These are phyloP conservation scores for Raffaelea deltoideospora DNA, from an alignment of 2,329 filamentous ascomycete species.

Conservation along the genomic window DNA sequence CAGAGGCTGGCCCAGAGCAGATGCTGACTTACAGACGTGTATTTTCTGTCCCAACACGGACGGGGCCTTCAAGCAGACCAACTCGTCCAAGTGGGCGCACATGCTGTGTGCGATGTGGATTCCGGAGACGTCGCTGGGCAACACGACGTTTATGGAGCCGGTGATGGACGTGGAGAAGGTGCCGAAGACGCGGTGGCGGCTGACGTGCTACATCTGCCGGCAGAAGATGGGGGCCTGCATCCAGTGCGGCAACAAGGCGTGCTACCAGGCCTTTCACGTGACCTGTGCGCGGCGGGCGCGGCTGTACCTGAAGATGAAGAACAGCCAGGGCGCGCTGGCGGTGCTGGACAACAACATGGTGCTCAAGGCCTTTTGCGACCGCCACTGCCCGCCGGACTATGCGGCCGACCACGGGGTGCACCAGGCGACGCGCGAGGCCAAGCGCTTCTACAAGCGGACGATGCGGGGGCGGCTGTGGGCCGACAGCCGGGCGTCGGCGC, in stretches of 20 bases:
- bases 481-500: conserved; percentile 70
- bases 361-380: conserved; percentile 90
- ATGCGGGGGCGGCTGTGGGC: conserved; percentile 89
- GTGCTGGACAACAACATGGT: conserved; percentile 66
- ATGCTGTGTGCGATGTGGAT: conserved; percentile 97
- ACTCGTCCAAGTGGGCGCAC: conserved; percentile 91
- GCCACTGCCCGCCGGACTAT: conserved; percentile 84
- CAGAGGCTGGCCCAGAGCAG: no score
- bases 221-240: conserved; percentile 98
- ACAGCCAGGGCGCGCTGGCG: conserved; percentile 62
- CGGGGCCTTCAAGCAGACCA: conserved; percentile 96
- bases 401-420: conserved; percentile 73
- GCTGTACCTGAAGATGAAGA: conserved; percentile 93
- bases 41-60: conserved; percentile 98
- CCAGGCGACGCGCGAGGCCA: conserved; percentile 64
- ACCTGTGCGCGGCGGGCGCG: conserved; percentile 82
- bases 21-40: no score
- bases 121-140: conserved; percentile 87
- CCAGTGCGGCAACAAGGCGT: conserved; percentile 94
- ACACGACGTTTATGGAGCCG: conserved; percentile 95
- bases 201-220: conserved; percentile 90
- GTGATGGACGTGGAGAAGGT: conserved; percentile 98
- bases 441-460: conserved; percentile 74
- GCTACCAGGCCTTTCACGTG: conserved; percentile 93
- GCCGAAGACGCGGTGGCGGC: conserved; percentile 82